Evolutionary conservation across 768 basidiomycete species (phyloP).

Genomic region (Rhodosporidiobolus odoratus): DNA sequence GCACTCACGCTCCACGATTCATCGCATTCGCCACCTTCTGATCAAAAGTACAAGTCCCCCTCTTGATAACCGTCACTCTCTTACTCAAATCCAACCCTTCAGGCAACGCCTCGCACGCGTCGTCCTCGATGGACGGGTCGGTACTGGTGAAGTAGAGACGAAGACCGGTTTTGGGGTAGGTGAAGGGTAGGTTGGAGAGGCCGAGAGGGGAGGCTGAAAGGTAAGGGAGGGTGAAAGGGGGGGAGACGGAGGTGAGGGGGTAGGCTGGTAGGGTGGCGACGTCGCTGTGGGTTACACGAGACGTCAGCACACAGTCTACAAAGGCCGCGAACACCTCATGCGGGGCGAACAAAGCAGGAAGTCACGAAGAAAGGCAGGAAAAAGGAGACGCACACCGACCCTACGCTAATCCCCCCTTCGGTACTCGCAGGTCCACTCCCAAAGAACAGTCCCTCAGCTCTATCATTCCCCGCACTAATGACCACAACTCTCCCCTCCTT

Average conservation of each 20-base stretch:
- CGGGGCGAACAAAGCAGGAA: neutral
- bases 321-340: neutral
- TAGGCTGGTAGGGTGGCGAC: conserved; percentile 54
- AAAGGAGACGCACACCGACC: conserved; percentile 32
- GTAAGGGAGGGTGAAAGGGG: conserved; percentile 55
- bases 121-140: conserved; percentile 54
- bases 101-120: conserved; percentile 60
- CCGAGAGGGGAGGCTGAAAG: conserved; percentile 54
- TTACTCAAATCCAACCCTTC: conserved; percentile 54
- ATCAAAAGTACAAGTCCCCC: conserved; percentile 59
- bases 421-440: conserved; percentile 55
- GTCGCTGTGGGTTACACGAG: conserved; percentile 50
- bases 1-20: conserved; percentile 53
- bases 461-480: conserved; percentile 60
- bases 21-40: conserved; percentile 56
- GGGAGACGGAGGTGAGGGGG: conserved; percentile 55
- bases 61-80: conserved; percentile 57
- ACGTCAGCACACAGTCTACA: too few species aligned
- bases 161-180: conserved; percentile 53
- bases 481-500: neutral
- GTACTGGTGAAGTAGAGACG: conserved; percentile 61
- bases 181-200: conserved; percentile 53
- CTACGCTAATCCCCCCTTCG: conserved; percentile 55
- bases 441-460: conserved; percentile 60
- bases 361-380: neutral